Conservation (phyloP, 208 protist species). For the Crithidia bombi region DNA sequence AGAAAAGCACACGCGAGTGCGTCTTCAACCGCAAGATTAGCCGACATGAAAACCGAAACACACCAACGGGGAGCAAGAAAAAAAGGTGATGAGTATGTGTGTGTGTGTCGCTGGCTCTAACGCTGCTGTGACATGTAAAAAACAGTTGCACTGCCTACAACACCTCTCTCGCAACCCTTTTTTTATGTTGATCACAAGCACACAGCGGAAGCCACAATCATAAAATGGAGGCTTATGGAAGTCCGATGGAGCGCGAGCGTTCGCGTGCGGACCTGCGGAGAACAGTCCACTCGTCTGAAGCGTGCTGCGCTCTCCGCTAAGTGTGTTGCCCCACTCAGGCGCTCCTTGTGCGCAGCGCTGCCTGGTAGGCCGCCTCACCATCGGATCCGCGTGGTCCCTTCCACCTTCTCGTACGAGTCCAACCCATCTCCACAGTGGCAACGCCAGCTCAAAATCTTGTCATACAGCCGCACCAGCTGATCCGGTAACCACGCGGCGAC, state of each 20-base stretch:
- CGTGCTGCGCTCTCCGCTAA: slow-evolving; percentile 22
- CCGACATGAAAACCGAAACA: too few species aligned
- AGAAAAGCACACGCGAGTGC: too few species aligned
- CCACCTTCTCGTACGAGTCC: slow-evolving; percentile 52
- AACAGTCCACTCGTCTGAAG: slow-evolving; percentile 68
- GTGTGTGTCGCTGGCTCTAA: too few species aligned
- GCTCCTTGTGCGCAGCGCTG: slow-evolving; percentile 49
- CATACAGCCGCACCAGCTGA: slow-evolving; percentile 48
- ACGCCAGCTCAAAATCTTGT: slow-evolving; percentile 64
- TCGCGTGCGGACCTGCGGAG: slow-evolving; percentile 42
- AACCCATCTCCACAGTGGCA: slow-evolving; percentile 64
- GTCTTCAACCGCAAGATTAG: too few species aligned
- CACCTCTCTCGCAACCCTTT: too few species aligned
- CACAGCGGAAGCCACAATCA: slow-evolving; percentile 8
- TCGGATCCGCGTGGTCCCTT: slow-evolving; percentile 41
- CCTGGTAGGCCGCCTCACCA: slow-evolving; percentile 56
- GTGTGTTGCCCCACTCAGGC: slow-evolving; percentile 22
- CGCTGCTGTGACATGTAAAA: too few species aligned
- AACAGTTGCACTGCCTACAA: too few species aligned
- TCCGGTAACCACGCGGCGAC: slow-evolving; percentile 46
- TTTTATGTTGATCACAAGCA: too few species aligned
- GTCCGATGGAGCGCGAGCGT: slow-evolving; percentile 20
- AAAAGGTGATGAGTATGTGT: too few species aligned
- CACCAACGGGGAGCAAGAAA: too few species aligned
- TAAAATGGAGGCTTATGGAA: slow-evolving; percentile 12